Base-by-base conservation (phyloP, 2,329 filamentous ascomycete genomes). In the Gyromitra esculenta region DNA sequence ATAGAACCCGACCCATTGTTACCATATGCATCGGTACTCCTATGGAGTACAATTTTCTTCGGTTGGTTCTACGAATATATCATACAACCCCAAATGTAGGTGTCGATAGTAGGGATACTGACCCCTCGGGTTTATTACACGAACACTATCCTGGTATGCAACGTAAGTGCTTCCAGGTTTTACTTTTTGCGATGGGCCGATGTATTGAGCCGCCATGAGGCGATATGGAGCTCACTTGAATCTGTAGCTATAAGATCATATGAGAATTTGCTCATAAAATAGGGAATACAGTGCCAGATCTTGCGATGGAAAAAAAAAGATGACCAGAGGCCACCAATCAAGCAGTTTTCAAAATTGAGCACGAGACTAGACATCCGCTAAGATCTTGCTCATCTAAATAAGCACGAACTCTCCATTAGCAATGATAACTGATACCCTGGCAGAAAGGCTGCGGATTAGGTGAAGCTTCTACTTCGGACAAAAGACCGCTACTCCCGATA, bases 361-460 rank as follows among this genome's bases (percentile, higher is more conserved):
- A 39, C 15, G 37, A 60, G 37, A 21, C n/a, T 4, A 43, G n/a
- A 7, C 37, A 37, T 57, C 13, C 54, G 37, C 15, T 60, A 43
- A 1, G 37, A 21, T 41, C 41, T 25, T 35, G 5, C n/a, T 11
- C 37, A 60, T 13, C 37, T 60, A 35, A 37, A 60, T 37, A 21
- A 60, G 7, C 35, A 56, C 8, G 9, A 7, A 35, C 15, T 31
- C 2, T 31, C 52, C 52, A 60, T 60, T 39, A 60, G 57, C 21
- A 60, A 43, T 15, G 37, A 60, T 39, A 43, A 60, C 21, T 41
- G 57, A n/a, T 57, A 57, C 50, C 50, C 54, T 39, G 54, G 31
- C 15, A 57, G 25, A 9, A 15, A 60, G 11, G 8, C n/a, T 13
- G 15, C 25, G 8, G 35, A 11, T 41, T 35, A 56, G 52, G 31